Conservation (phyloP, 768 basidiomycete genomes). For the Xerocomellus intermedius region DNA sequence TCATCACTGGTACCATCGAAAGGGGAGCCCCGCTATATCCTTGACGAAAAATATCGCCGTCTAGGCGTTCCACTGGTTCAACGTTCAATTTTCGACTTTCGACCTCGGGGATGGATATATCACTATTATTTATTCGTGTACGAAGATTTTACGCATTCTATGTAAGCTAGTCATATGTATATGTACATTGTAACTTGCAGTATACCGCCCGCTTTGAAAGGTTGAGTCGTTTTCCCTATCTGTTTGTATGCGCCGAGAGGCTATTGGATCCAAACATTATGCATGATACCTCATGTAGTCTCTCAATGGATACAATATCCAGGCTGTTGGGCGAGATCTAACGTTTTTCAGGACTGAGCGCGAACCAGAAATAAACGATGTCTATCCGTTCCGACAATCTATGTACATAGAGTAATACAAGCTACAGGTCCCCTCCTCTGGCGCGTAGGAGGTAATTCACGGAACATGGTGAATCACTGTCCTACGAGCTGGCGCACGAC, state of each 20-base stretch:
- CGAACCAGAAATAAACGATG: neutral
- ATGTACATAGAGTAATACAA: conserved; percentile 17
- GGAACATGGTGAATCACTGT: conserved; percentile 14
- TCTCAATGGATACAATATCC: neutral
- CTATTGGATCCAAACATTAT: neutral
- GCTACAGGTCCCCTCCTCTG: neutral
- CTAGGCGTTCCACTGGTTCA: neutral
- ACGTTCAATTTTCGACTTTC: too few species aligned
- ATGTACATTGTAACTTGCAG: neutral
- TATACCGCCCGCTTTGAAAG: neutral
- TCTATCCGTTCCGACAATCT: neutral
- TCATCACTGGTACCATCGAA: conserved; percentile 36
- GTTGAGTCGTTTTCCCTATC: neutral
- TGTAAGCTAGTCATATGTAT: neutral
- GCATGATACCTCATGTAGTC: neutral
- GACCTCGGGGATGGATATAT: neutral
- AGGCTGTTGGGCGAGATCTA: neutral
- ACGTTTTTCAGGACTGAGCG: too few species aligned
- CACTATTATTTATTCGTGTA: neutral
- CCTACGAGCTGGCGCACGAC: conserved; percentile 55
- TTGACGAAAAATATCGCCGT: neutral
- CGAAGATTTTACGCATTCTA: neutral
- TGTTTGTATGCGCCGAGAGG: neutral
- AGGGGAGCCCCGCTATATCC: conserved; percentile 14
- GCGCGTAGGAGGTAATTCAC: neutral